Evolutionary conservation across 192 early-diverging fungal genomes (phyloP).

Genomic region (Spizellomyces sp.): DNA sequence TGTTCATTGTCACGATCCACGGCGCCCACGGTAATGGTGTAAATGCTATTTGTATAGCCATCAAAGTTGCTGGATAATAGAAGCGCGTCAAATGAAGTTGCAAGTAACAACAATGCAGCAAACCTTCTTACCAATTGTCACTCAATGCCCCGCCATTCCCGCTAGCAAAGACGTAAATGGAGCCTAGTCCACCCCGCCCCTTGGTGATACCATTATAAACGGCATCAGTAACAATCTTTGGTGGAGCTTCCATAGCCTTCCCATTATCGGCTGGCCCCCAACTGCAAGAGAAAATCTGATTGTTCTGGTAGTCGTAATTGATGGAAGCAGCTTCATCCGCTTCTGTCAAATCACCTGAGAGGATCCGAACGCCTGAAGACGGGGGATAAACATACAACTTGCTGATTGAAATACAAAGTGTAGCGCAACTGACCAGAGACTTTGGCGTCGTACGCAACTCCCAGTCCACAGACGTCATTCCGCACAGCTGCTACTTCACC

Average conservation of each 20-base stretch:
- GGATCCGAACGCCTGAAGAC: conserved; percentile 74
- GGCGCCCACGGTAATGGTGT: conserved; percentile 91
- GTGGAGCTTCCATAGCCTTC: conserved; percentile 79
- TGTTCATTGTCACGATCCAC: conserved; percentile 75
- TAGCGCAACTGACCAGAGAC: conserved; percentile 66
- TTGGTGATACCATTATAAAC: conserved; percentile 83
- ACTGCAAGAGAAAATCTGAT: conserved; percentile 94
- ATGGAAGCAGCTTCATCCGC: conserved; percentile 89
- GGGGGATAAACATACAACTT: background rate
- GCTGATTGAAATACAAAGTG: conserved; percentile 16
- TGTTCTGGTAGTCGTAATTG: conserved; percentile 85
- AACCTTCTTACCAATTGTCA: conserved; percentile 78
- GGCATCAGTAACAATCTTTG: conserved; percentile 76
- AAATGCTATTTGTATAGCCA: conserved; percentile 95
- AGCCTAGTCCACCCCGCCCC: conserved; percentile 82
- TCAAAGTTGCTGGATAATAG: conserved; percentile 74
- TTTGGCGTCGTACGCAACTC: conserved; percentile 85
- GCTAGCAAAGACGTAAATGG: conserved; percentile 91
- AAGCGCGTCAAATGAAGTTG: background rate
- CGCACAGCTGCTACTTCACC: conserved; percentile 93
- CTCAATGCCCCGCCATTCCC: conserved; percentile 81
- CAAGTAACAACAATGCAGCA: background rate
- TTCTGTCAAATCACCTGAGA: conserved; percentile 88
- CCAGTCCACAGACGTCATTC: conserved; percentile 93
- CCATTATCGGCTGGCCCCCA: conserved; percentile 97